Evolutionary conservation across 768 basidiomycete genomes (phyloP), one percentile per base, ranked within the genome.

Genomic region (Suillus occidentalis): DNA sequence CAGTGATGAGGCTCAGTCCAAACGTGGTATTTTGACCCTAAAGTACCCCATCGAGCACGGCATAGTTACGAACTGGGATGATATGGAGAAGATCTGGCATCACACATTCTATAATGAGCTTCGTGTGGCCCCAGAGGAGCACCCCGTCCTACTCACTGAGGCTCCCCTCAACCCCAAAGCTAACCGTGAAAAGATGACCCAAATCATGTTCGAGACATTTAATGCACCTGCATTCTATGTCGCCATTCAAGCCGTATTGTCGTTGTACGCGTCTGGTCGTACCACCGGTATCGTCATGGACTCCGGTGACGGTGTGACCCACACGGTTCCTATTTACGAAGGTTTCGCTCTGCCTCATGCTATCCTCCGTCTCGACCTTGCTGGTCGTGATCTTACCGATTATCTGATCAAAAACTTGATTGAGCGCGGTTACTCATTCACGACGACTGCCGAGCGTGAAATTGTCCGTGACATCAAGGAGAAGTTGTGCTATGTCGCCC

Each of bases 31-130:
- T 77, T 84, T 97, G 68, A 91, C 90, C 55, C 81, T 97, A 72
- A 95, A 95, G 81, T 94, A 97, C 82, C 95, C 93, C 61, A 94
- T 94, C 71, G 92, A 95, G 78, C 93, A 94, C 81, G 92, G 93
- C 79, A 91, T 94, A 74, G 92, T 97, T 77, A 95, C 94, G 79
- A 95, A 97, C 88, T 97, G 95, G 95, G 95, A 96, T 73, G 95
- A 96, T 80, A 96, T 96, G 94, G 95, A 97, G 83, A 95, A 96
- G 83, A 96, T 96, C 77, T 97, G 94, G 94, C 94, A 95, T 78
- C 94, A 96, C 83, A 95, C 95, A 39, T 97, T 96, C 81, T 96
- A 89, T 81, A 90, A 90, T 72, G 89, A 90, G 72, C 84, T 90
- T 65, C 89, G 89, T 75, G 89, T 90, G 64, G 89, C 89, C 4